Evolutionary conservation across 805 yeast genomes (phyloP).

Genomic region (Spathaspora girioi): DNA sequence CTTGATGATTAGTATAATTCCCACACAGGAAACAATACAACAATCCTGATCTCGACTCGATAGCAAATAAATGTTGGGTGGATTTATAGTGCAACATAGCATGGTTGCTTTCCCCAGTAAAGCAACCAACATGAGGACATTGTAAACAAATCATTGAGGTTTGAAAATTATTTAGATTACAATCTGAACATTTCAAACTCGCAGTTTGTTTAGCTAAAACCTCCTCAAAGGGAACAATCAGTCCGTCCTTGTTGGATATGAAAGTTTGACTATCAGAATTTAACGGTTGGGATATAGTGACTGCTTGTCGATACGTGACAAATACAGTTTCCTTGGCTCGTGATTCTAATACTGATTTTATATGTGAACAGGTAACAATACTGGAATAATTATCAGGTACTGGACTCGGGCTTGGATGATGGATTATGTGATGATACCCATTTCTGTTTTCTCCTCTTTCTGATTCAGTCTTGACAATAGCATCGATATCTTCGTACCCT

Average conservation of each 20-base stretch:
- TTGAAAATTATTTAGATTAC: slow-evolving; percentile 39
- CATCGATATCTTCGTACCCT: neutral
- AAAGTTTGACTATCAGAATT: slow-evolving; percentile 17
- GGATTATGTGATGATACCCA: neutral
- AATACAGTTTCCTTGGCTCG: slow-evolving; percentile 48
- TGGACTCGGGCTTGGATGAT: neutral
- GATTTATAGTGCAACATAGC: slow-evolving; percentile 29
- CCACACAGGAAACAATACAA: slow-evolving; percentile 79
- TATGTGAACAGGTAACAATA: slow-evolving; percentile 44
- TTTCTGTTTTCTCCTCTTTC: neutral
- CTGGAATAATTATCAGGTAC: slow-evolving; percentile 8
- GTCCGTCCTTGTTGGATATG: slow-evolving; percentile 34
- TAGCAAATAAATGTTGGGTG: slow-evolving; percentile 38
- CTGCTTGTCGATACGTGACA: slow-evolving; percentile 49
- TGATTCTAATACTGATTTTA: slow-evolving; percentile 44
- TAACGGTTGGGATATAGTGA: slow-evolving; percentile 40
- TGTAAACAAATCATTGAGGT: slow-evolving; percentile 64
- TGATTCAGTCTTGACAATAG: neutral
- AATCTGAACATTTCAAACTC: slow-evolving; percentile 50
- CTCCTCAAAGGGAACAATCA: slow-evolving; percentile 30
- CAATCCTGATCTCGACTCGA: slow-evolving; percentile 65
- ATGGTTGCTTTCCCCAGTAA: slow-evolving; percentile 25
- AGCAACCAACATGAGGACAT: slow-evolving; percentile 74
- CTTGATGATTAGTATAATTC: slow-evolving; percentile 62
- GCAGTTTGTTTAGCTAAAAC: slow-evolving; percentile 40